Conservation (phyloP, 2,329 filamentous ascomycete species). For the Colletotrichum plurivorum region DNA sequence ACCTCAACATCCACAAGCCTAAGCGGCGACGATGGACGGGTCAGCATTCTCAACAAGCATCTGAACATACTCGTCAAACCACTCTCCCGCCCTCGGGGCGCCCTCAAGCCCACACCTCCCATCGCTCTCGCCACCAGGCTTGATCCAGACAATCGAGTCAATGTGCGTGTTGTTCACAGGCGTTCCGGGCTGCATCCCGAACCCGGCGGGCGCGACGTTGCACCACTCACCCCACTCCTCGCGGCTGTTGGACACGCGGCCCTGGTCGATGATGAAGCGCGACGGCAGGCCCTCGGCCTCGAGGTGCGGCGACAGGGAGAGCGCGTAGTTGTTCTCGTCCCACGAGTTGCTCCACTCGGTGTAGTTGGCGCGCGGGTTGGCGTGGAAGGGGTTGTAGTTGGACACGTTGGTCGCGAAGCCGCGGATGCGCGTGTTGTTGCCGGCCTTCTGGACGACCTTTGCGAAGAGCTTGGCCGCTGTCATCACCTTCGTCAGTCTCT, state of each 20-base stretch:
- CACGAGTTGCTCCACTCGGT: slow-evolving; percentile 56
- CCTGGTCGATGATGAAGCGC: slow-evolving; percentile 62
- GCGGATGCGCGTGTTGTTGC: slow-evolving; percentile 49
- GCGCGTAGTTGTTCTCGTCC: slow-evolving; percentile 58
- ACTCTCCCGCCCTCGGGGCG: slow-evolving; percentile 55
- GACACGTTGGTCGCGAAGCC: slow-evolving; percentile 62
- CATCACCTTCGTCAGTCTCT: background rate
- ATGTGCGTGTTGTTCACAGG: slow-evolving; percentile 53
- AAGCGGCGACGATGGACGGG: slow-evolving; percentile 30
- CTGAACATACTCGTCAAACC: slow-evolving; percentile 59
- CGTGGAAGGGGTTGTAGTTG: slow-evolving; percentile 57
- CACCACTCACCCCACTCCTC: slow-evolving; percentile 60
- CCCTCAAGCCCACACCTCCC: slow-evolving; percentile 54
- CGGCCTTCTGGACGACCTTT: slow-evolving; percentile 54
- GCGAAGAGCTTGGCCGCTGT: slow-evolving; percentile 56
- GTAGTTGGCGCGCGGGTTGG: slow-evolving; percentile 55
- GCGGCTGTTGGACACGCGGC: slow-evolving; percentile 56
- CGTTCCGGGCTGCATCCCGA: slow-evolving; percentile 54
- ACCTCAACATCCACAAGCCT: background rate
- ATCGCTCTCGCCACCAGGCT: slow-evolving; percentile 61
- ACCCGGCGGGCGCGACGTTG: slow-evolving; percentile 57
- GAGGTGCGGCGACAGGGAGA: slow-evolving; percentile 54
- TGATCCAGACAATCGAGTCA: slow-evolving; percentile 61
- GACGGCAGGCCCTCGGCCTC: slow-evolving; percentile 55
- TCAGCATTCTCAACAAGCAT: slow-evolving; percentile 57